Conservation (phyloP, 2,329 filamentous ascomycete genomes). For the Berkeleyomyces basicola region DNA sequence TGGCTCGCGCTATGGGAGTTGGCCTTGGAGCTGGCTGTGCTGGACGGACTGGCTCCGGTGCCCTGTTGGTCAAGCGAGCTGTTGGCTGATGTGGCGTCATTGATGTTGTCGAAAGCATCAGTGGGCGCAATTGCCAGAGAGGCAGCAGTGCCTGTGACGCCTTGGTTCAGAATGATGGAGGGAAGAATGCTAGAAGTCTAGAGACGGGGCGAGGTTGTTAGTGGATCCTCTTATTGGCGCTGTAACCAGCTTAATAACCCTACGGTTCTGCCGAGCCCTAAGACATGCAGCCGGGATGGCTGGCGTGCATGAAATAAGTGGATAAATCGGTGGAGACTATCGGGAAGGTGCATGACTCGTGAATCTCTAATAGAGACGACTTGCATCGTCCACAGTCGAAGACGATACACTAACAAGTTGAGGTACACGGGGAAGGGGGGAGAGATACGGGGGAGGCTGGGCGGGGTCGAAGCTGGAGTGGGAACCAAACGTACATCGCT, state of each 20-base stretch:
- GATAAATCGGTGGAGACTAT: neutral
- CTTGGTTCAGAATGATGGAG: neutral
- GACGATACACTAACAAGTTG: neutral
- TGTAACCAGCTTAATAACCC: neutral
- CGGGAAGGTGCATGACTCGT: neutral
- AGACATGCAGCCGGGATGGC: too few relatives aligned
- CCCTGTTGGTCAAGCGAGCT: neutral
- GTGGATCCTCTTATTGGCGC: neutral
- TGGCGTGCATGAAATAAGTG: neutral
- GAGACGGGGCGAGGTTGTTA: neutral
- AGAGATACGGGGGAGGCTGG: neutral
- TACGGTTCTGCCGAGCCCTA: too few relatives aligned
- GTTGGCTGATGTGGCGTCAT: neutral
- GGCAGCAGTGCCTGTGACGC: neutral
- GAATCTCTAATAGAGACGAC: neutral
- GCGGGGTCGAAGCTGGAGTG: neutral
- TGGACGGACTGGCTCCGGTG: neutral
- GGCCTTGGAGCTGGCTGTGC: neutral
- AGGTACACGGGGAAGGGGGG: neutral
- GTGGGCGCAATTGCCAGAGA: neutral
- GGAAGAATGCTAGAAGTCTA: neutral
- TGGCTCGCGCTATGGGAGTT: slow-evolving; percentile 1
- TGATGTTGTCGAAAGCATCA: neutral
- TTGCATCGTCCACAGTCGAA: neutral
- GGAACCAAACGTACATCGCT: neutral